A percentile compares a stretch with the other conserved stretches of the same genome.
Conservation (phyloP, 257 asterid genomes). For the Jaltomata sinuosa region DNA sequence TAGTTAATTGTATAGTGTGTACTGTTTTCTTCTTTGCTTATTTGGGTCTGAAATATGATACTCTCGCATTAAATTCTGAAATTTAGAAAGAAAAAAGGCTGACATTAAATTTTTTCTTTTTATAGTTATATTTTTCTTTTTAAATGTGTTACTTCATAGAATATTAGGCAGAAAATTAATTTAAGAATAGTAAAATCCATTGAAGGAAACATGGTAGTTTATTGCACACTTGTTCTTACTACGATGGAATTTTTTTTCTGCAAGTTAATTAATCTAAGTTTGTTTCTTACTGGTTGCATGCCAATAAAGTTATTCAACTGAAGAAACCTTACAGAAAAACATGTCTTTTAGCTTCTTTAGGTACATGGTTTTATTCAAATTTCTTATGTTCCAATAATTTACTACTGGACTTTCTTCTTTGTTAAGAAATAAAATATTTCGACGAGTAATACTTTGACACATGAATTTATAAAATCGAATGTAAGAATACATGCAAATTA, state of each 20-base stretch:
- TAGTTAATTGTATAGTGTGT: neutral
- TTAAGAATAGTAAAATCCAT: neutral
- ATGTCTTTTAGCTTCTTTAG: neutral
- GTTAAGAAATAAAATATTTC: neutral
- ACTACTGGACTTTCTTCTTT: neutral
- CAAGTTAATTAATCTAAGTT: neutral
- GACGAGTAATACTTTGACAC: neutral
- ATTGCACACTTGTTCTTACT: neutral
- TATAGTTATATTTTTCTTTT: neutral
- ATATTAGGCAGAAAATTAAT: neutral
- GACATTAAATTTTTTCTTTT: neutral
- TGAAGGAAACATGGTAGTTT: neutral
- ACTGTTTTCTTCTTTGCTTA: neutral
- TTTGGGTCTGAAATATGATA: neutral
- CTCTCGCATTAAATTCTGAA: neutral
- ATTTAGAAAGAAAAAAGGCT: neutral
- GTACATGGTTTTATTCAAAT: neutral
- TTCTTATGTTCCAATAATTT: neutral
- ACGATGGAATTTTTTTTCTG: neutral
- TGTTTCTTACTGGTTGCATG: neutral
- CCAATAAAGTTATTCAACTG: neutral
- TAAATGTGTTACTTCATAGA: neutral
- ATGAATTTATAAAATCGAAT: neutral
- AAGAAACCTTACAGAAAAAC: neutral
- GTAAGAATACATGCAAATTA: neutral